phyloP scores from a whole-genome alignment of 1,284 basidiomycete genomes.

The Gymnopus androsaceus region DNA sequence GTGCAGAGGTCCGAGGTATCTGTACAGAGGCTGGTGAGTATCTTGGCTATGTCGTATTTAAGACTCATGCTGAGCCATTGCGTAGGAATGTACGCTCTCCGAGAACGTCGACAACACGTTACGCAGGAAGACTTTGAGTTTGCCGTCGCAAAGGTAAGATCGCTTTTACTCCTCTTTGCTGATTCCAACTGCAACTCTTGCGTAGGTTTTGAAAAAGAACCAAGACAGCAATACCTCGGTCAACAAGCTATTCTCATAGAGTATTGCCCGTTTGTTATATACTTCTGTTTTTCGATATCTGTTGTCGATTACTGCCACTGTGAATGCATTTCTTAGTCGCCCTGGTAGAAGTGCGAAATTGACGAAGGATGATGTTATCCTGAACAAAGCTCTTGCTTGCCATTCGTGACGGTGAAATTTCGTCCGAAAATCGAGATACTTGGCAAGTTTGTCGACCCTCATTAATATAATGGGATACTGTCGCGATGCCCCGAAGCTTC shows the following conservation, averaged over 20 bases:
- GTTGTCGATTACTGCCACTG: too few species aligned
- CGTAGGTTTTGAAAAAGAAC: slow-evolving; percentile 86
- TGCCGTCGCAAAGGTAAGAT: slow-evolving; percentile 86
- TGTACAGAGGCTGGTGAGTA: slow-evolving; percentile 93
- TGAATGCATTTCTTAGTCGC: too few species aligned
- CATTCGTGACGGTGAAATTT: too few species aligned
- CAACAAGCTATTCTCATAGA: slow-evolving; percentile 85
- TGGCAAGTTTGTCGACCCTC: too few species aligned
- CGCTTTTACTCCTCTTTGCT: slow-evolving; percentile 1
- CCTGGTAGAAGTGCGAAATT: too few species aligned
- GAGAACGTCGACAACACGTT: slow-evolving; percentile 94
- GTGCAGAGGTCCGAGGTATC: slow-evolving; percentile 97
- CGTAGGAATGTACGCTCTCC: slow-evolving; percentile 92
- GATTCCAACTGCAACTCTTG: slow-evolving; percentile 4
- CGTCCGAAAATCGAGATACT: too few species aligned
- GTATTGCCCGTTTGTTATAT: too few species aligned
- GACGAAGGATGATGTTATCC: too few species aligned
- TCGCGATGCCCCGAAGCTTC: too few species aligned
- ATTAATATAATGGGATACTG: too few species aligned
- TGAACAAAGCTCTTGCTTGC: too few species aligned
- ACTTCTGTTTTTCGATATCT: too few species aligned
- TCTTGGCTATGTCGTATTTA: slow-evolving; percentile 7
- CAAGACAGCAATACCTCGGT: slow-evolving; percentile 89
- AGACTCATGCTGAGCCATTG: slow-evolving; percentile 1
- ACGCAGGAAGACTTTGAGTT: slow-evolving; percentile 99